Evolutionary conservation across 495 filamentous ascomycete genomes (phyloP), one percentile per base, ranked within the genome.

Genomic region (Neurospora intermedia): DNA sequence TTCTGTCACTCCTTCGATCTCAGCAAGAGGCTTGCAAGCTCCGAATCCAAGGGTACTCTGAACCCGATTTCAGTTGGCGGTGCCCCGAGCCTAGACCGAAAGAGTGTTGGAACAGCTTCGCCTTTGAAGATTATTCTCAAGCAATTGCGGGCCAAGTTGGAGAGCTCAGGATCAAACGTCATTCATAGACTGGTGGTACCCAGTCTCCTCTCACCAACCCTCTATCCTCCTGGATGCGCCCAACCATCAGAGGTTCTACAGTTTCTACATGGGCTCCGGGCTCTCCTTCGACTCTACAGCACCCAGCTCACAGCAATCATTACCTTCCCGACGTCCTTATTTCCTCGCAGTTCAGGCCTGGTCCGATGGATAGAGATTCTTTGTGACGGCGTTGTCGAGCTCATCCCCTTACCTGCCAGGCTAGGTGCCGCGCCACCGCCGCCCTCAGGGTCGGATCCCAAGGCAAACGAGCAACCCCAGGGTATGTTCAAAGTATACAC

Each of bases 1-100:
- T 98, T 97, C 81, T 97, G 91, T 80, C 96, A 98, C 81, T 87
- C 89, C 13, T 98, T 97, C 83, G 94, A 98, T 78, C 88, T 98
- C 66, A 92, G 89, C 18, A 97, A 96, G 81, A 91, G 93, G 16
- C 89, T 98, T 43, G 81, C 84, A 11, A 82, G 93, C 85, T 40
- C 78, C 75, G 62, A 87, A 82, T 77, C 79, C 46, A 84, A 84
- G 74, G 84, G 84, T 0, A 69, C 82, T 40, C 75, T 86, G n/a
- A 77, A 82, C 87, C 77, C 78, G 74, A 78, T 85, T 79, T 77
- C 84, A 73, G 70, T 83, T 73, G 81, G 86, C 79, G 59, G 73
- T 41, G 71, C 78, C 15, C 76, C 80, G 8, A 70, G 35, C 35
- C 70, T 81, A 42, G 72, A 77, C 35, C 23, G 70, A 13, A 42